These are phyloP conservation scores for Euptelea pleiosperma DNA, from an alignment of 164 flowering plant species.

Conservation along the genomic window DNA sequence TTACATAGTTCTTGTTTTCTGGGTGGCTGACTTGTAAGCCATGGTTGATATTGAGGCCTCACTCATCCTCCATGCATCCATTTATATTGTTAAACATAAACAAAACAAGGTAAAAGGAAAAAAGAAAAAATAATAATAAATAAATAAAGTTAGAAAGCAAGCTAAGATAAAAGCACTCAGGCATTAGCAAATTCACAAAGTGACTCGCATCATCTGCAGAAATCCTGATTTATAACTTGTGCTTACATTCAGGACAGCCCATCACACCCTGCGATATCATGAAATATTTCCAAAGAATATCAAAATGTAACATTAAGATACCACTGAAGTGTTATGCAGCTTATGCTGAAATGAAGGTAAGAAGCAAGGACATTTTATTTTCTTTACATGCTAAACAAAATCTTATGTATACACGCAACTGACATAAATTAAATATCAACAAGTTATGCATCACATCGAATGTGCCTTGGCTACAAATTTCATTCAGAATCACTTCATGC, in stretches of 20 bases:
- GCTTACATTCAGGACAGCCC: constrained; percentile 86
- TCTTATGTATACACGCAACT: not conserved
- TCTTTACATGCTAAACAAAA: not conserved
- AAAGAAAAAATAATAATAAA: too few relatives aligned
- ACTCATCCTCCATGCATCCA: too few relatives aligned
- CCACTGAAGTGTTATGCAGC: not conserved
- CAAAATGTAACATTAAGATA: not conserved
- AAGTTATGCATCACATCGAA: too few relatives aligned
- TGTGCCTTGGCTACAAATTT: too few relatives aligned
- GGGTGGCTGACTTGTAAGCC: too few relatives aligned
- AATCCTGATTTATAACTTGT: constrained; percentile 64
- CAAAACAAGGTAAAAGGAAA: too few relatives aligned
- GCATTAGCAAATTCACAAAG: constrained; percentile 1
- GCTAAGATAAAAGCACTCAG: not conserved
- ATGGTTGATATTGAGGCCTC: too few relatives aligned
- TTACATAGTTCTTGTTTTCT: too few relatives aligned
- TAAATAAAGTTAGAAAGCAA: not conserved
- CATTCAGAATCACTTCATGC: not conserved
- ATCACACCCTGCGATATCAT: constrained; percentile 79
- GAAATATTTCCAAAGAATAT: constrained; percentile 8
- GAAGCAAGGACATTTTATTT: not conserved
- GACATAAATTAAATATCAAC: not conserved
- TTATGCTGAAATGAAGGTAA: not conserved
- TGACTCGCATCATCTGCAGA: constrained; percentile 90
- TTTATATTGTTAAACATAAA: too few relatives aligned